Conservation (phyloP, 1,284 basidiomycete species). For the Ganoderma resinaceum region DNA sequence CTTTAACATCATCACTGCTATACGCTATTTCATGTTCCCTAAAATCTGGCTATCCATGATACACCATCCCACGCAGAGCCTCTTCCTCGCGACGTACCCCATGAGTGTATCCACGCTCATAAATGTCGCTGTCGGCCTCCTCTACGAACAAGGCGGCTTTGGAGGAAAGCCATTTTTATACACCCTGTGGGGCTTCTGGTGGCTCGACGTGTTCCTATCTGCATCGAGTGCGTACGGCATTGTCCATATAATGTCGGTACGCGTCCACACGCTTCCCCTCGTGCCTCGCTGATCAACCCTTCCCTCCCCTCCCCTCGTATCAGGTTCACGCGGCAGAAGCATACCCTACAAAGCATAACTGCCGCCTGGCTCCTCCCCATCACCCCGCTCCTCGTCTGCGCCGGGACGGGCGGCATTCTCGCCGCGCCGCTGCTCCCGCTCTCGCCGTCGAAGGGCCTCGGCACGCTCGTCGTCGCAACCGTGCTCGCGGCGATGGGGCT, state of each 20-base stretch:
- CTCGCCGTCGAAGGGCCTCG: constrained; percentile 49
- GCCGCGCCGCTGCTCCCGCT: constrained; percentile 47
- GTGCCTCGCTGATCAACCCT: neutral
- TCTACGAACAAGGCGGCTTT: constrained; percentile 43
- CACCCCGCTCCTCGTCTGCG: constrained; percentile 66
- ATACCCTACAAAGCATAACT: constrained; percentile 54
- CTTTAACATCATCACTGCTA: constrained; percentile 48
- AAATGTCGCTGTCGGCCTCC: constrained; percentile 38
- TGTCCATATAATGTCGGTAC: constrained; percentile 58
- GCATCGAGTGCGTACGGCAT: constrained; percentile 59
- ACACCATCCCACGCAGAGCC: constrained; percentile 60
- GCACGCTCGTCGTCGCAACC: constrained; percentile 56
- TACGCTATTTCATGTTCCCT: constrained; percentile 59
- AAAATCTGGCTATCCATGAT: constrained; percentile 45
- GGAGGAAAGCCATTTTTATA: constrained; percentile 56
- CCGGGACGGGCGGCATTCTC: constrained; percentile 63
- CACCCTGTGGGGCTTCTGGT: constrained; percentile 68
- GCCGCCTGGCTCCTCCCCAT: constrained; percentile 68
- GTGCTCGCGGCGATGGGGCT: constrained; percentile 60
- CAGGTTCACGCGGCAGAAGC: constrained; percentile 64
- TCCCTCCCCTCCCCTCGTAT: neutral
- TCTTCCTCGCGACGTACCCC: constrained; percentile 65
- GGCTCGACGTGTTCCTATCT: constrained; percentile 58
- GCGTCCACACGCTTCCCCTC: neutral
- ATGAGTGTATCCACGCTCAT: constrained; percentile 66